Base-by-base conservation (phyloP, 2,329 filamentous ascomycete species). In the Emergomyces orientalis region DNA sequence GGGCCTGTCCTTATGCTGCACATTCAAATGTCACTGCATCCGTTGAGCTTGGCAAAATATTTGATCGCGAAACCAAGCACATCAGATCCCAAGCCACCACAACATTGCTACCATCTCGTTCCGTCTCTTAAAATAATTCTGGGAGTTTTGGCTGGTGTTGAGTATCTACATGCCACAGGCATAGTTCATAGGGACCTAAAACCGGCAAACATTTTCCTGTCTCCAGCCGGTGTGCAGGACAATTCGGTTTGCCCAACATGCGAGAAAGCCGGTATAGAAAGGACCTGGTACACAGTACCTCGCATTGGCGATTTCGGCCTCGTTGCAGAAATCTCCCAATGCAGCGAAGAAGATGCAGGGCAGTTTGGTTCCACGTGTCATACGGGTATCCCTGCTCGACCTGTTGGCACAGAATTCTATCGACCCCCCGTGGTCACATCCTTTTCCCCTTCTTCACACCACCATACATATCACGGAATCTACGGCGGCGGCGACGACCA, bases 271-370 rank as follows among this genome's bases (percentile, higher is more conserved):
- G 69, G 69, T 7, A 54, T 43, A 25, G 32, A 51, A 13, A 61
- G 59, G 32, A 25, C 17, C 6, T 55, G 51, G 43, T 82, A 81
- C 63, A 74, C 84, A 39, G 81, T 80, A 47, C 83, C 86, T 13
- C 80, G 84, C 4, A 88, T 89, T 61, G 86, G 86, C 1, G 86
- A 89, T 69, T 88, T 89, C 68, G 86, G 86, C 1, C 79, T 88
- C 4, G 85, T 86, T 4, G 82, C 83, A 11, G 81, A 83, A 61
- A 79, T 83, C 55, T 81, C 76, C 47, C 74, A 70, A 65, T 64
- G 75, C 57, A 69, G 74, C 63, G 75, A 74, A 63, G 75, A 75
- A 14, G 72, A 62, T 65, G 63, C 64, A 62, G 32, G 39, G 17
- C 17, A 49, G 19, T n/a, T 63, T 7, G 60, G 65, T 67, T 39